Conservation (phyloP, 768 basidiomycete species). For the Coprinopsis strossmayeri region DNA sequence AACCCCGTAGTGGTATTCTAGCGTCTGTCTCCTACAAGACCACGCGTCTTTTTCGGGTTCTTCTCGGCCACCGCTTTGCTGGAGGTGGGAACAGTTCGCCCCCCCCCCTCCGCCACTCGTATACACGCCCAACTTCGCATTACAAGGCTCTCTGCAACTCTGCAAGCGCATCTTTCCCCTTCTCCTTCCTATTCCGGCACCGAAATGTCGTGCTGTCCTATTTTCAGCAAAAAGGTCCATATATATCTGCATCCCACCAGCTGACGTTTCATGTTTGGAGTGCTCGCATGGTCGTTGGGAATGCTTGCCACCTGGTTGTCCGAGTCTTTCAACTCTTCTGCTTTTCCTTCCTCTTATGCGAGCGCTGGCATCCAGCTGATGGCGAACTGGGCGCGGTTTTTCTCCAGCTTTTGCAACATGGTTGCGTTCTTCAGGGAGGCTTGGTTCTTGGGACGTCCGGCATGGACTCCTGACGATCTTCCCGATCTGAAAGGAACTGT, state of each 20-base stretch:
- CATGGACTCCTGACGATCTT: conserved; percentile 34
- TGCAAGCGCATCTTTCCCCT: not conserved
- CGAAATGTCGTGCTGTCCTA: not conserved
- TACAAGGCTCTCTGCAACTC: not conserved
- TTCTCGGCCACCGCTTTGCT: not conserved
- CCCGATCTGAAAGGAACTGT: conserved; percentile 40
- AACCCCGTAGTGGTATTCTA: not conserved
- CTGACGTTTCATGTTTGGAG: not conserved
- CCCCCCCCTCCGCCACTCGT: not conserved
- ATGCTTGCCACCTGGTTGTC: not conserved
- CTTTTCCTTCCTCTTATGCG: conserved; percentile 1
- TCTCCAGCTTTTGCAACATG: conserved; percentile 1
- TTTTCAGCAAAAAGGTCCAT: not conserved
- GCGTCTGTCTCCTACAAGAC: not conserved
- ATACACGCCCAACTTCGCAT: not conserved
- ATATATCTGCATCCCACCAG: not conserved
- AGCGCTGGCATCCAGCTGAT: not conserved
- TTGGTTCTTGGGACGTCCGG: conserved; percentile 10
- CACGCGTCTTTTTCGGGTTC: conserved; percentile 2
- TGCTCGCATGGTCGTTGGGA: not conserved
- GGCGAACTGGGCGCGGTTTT: conserved; percentile 1
- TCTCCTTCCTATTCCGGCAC: no score
- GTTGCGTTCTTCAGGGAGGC: conserved; percentile 7
- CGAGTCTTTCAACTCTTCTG: not conserved
- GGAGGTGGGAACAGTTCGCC: not conserved